Conservation (phyloP, 441 rosid species). For the Croton setiger region DNA sequence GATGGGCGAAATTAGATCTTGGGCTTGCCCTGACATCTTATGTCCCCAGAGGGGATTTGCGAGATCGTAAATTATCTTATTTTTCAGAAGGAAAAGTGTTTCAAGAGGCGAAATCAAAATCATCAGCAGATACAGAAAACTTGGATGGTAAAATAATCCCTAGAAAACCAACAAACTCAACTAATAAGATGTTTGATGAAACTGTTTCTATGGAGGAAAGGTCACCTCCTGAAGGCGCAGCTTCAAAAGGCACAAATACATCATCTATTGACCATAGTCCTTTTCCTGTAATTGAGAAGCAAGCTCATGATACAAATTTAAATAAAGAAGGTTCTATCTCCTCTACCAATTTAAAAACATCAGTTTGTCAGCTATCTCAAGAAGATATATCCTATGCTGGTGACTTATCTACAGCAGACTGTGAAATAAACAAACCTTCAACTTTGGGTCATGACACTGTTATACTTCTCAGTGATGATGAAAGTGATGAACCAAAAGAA, state of each 20-base stretch:
- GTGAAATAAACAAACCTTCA: conserved; percentile 36
- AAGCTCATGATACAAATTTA: conserved; percentile 21
- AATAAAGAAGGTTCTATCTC: conserved; percentile 26
- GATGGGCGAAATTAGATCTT: conserved; percentile 97
- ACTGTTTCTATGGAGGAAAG: conserved; percentile 28
- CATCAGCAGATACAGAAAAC: conserved; percentile 29
- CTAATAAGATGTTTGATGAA: conserved; percentile 24
- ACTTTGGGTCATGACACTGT: conserved; percentile 37
- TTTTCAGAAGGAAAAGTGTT: conserved; percentile 32
- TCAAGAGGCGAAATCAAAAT: conserved; percentile 38
- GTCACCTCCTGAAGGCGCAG: conserved; percentile 30
- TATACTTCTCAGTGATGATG: conserved; percentile 91
- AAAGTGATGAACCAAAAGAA: conserved; percentile 52
- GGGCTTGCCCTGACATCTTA: conserved; percentile 78
- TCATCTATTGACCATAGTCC: conserved; percentile 31
- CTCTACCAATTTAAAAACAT: conserved; percentile 31
- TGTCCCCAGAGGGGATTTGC: conserved; percentile 40
- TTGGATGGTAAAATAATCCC: conserved; percentile 10
- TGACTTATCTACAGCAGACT: conserved; percentile 20
- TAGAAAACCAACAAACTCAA: conserved; percentile 31
- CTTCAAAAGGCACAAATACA: conserved; percentile 32
- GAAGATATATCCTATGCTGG: conserved; percentile 31
- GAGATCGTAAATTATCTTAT: conserved; percentile 38
- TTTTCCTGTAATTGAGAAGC: conserved; percentile 22
- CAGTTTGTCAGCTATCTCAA: conserved; percentile 37